Base-by-base conservation (phyloP, 306 rosid genomes). In the Pyrus communis region DNA sequence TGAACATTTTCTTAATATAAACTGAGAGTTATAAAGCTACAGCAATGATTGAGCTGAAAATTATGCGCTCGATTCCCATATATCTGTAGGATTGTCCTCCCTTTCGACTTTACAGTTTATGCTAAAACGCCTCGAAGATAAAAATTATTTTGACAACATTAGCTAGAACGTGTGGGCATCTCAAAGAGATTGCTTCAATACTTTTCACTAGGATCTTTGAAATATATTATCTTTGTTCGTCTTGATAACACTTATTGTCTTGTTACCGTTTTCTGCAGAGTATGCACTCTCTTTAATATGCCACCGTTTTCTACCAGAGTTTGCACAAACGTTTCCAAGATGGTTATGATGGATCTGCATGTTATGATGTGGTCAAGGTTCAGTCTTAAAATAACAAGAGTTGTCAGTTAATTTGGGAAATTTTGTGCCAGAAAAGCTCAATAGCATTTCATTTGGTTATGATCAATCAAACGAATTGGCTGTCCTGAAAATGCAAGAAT, bases 251-350 rank as follows among this genome's bases (percentile, higher is more conserved):
- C 78, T 66, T 71, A 64, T 21, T 70, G 42, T 84, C 35, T 55
- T 79, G 77, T 70, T 79, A 35, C 49, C 51, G 51, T 63, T 79
- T 69, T 82, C 55, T 85, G 87, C 93, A 87, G 96, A 73, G 69
- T 49, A 69, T 51, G 22, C 65, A 51, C 40, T 21, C 43, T 75
- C 52, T 78, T 79, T 52, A 9, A 72, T 31, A 27, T 42, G 35
- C 70, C 27, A 22, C 67, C 28, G 46, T 27, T 23, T 33, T 74
- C 57, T 9, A 59, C 67, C 71, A 33, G 27, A 14, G 1, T 54
- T 67, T 25, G 6, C 14, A 38, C 5, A 59, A 57, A 57, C 31
- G 75, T 62, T 68, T 66, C 61, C 73, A 70, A 28, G 46, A 76
- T 60, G 77, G 82, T 49, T 63, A 67, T 55, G 70, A 22, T 25